A percentile compares a stretch with the other conserved stretches of the same genome.
phyloP scores from a whole-genome alignment of 1,284 basidiomycete species.

The Puccinia novopanici region DNA sequence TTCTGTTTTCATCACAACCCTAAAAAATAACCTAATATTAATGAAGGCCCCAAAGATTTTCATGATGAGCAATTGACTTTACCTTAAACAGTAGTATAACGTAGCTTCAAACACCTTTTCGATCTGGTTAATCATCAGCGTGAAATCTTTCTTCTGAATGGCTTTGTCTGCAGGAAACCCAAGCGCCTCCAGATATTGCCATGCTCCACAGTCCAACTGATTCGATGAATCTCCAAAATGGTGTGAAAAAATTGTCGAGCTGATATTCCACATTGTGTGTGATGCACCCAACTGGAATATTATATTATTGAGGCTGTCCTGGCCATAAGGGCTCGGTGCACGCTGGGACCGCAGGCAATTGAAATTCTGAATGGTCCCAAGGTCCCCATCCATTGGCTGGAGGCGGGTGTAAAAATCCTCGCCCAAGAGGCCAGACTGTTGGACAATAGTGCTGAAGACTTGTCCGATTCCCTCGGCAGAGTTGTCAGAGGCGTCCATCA shows the following conservation, averaged over 20 bases:
- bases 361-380: not conserved
- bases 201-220: slow-evolving; percentile 1
- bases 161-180: slow-evolving; percentile 13
- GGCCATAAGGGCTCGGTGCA: not conserved
- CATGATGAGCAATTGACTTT: not conserved
- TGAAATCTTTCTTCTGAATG: too few species aligned
- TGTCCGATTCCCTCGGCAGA: not conserved
- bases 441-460: not conserved
- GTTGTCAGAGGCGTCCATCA: slow-evolving; percentile 1
- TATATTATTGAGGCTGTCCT: not conserved
- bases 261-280: not conserved
- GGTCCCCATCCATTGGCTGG: not conserved
- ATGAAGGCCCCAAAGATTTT: not conserved
- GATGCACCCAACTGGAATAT: not conserved
- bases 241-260: not conserved
- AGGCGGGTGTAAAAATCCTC: not conserved
- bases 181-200: slow-evolving; percentile 2
- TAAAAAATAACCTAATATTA: not conserved
- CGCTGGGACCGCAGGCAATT: not conserved
- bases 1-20: not conserved
- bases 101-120: not conserved
- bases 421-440: not conserved
- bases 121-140: not conserved
- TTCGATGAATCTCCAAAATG: slow-evolving; percentile 8
- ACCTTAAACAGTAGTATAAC: not conserved